Evolutionary conservation across 139 green algal species (phyloP).

Genomic region (Chlorella vulgaris): DNA sequence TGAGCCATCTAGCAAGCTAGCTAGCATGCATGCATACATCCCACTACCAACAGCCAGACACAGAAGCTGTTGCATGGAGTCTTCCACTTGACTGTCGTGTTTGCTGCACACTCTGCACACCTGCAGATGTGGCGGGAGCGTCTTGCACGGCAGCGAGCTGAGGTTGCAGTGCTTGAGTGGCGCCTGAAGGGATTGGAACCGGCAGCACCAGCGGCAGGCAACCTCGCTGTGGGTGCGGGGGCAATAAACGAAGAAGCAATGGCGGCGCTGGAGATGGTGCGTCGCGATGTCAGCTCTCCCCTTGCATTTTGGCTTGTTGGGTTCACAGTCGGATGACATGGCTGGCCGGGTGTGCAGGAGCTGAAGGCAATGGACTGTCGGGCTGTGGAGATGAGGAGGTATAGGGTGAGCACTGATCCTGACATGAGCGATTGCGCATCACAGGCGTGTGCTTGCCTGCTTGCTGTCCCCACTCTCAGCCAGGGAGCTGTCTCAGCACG

Average conservation of each 20-base stretch:
- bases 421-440: too few species aligned
- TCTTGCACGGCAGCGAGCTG: slow-evolving; percentile 4
- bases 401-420: not conserved
- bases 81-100: not conserved
- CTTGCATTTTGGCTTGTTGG: not conserved
- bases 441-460: not conserved
- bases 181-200: not conserved
- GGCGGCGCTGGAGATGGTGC: not conserved
- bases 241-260: not conserved
- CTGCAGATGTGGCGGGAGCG: slow-evolving; percentile 28
- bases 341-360: not conserved
- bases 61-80: not conserved
- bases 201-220: not conserved
- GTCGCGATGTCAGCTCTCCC: not conserved
- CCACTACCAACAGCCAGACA: too few species aligned
- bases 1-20: too few species aligned
- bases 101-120: not conserved
- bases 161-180: not conserved
- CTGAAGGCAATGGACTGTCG: not conserved
- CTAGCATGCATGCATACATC: too few species aligned
- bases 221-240: not conserved
- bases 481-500: too few species aligned
- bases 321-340: not conserved
- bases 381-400: not conserved
- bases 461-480: not conserved